Evolutionary conservation across 164 flowering plant genomes (phyloP).

Genomic region (Macadamia tetraphylla): DNA sequence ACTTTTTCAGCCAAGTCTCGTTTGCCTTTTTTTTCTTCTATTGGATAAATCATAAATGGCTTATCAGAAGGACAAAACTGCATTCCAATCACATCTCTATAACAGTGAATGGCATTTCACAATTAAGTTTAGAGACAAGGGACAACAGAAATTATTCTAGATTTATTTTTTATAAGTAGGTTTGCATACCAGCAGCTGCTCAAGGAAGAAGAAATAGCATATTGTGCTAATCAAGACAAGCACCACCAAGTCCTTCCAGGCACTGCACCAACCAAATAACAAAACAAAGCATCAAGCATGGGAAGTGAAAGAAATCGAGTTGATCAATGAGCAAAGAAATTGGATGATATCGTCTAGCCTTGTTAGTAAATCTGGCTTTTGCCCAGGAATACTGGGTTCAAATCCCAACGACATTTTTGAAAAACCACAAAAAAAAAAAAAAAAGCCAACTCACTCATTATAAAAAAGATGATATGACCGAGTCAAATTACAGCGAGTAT

Average conservation of each 20-base stretch:
- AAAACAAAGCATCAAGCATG: slow-evolving; percentile 6
- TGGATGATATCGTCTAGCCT: not conserved
- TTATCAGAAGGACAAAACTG: not conserved
- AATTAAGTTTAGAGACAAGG: not conserved
- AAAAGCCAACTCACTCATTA: too few relatives aligned
- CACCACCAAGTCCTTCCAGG: slow-evolving; percentile 84
- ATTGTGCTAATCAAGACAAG: slow-evolving; percentile 84
- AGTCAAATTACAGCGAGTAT: not conserved
- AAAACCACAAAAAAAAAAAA: too few relatives aligned
- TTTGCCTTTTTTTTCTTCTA: too few relatives aligned
- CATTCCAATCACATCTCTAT: not conserved
- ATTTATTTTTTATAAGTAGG: slow-evolving; percentile 4
- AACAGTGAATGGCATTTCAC: not conserved
- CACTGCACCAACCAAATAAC: slow-evolving; percentile 40
- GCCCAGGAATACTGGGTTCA: too few relatives aligned
- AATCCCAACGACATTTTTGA: too few relatives aligned
- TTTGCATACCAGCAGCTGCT: slow-evolving; percentile 85
- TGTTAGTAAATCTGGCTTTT: too few relatives aligned
- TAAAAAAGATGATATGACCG: not conserved
- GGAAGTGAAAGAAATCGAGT: not conserved
- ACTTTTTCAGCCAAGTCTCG: too few relatives aligned
- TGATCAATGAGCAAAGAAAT: not conserved
- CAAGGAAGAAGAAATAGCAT: slow-evolving; percentile 93
- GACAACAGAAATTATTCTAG: slow-evolving; percentile 1
- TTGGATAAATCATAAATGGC: too few relatives aligned